Percentiles rank a stretch among this genome's conserved stretches.
These are phyloP conservation scores for Cyclotella distinguenda DNA, from an alignment of 108 stramenopile species.

Conservation along the genomic window DNA sequence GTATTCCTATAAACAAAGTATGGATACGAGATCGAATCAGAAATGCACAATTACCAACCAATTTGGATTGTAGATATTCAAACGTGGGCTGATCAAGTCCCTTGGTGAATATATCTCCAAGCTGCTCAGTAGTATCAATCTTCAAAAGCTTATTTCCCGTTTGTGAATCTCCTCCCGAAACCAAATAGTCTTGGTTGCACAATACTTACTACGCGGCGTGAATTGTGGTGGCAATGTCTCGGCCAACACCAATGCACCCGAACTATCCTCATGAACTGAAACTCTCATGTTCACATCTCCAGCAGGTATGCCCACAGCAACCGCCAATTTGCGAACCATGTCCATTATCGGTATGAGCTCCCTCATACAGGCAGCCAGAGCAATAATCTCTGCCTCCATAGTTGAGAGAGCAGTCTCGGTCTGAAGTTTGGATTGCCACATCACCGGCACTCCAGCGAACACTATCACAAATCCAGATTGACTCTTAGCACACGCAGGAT, in stretches of 20 bases:
- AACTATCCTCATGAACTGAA: background rate
- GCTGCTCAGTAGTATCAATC: background rate
- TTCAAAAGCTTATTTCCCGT: background rate
- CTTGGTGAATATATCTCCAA: conserved; percentile 7
- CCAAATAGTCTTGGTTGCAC: background rate
- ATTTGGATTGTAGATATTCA: background rate
- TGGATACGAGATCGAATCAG: too few species aligned
- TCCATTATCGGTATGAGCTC: background rate
- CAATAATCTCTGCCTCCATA: background rate
- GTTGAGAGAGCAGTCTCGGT: background rate
- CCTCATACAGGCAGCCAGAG: background rate
- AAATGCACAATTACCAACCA: too few species aligned
- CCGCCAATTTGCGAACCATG: background rate
- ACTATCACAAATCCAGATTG: background rate
- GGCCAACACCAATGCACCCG: background rate
- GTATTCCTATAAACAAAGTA: too few species aligned
- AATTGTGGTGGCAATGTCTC: background rate
- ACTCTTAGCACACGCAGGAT: background rate
- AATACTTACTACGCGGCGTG: background rate
- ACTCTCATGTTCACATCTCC: background rate
- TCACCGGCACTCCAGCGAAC: background rate
- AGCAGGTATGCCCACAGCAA: background rate
- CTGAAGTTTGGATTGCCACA: background rate
- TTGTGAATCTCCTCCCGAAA: background rate
- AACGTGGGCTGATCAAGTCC: background rate